These are phyloP conservation scores for Saccharomyces pastorianus DNA, from an alignment of 1,139 yeast genomes.

Conservation along the genomic window DNA sequence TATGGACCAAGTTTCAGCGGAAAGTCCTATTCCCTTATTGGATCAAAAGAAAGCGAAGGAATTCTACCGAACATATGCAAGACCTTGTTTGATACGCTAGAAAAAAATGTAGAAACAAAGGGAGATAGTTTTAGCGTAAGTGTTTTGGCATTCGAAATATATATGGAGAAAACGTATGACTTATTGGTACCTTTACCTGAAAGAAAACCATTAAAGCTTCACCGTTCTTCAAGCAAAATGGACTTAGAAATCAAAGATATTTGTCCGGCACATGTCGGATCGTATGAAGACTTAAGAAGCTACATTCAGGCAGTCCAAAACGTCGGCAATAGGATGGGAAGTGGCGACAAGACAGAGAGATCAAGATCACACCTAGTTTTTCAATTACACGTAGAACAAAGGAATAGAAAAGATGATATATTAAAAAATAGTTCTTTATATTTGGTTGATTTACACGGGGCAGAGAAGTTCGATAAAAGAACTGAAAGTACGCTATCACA, in stretches of 20 bases:
- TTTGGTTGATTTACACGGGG: conserved; percentile 82
- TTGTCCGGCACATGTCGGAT: conserved; percentile 6
- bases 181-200: conserved; percentile 33
- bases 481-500: conserved; percentile 70
- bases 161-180: conserved; percentile 71
- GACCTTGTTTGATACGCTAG: conserved; percentile 52
- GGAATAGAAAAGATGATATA: conserved; percentile 38
- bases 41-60: conserved; percentile 45
- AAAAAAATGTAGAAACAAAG: conserved; percentile 31
- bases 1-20: conserved; percentile 92
- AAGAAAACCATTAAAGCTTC: conserved; percentile 11
- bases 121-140: conserved; percentile 48
- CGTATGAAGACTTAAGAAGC: conserved; percentile 10
- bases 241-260: conserved; percentile 27
- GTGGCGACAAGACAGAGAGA: conserved; percentile 49
- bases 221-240: conserved; percentile 13
- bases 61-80: conserved; percentile 63
- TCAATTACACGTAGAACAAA: conserved; percentile 54
- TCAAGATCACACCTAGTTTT: conserved; percentile 81
- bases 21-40: conserved; percentile 82
- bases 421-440: conserved; percentile 37
- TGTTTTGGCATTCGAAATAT: conserved; percentile 74
- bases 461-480: conserved; percentile 77
- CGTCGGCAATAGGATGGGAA: conserved; percentile 43
- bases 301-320: background rate